Conservation (phyloP, 352 stramenopile genomes). For the Phytophthora pluvialis region DNA sequence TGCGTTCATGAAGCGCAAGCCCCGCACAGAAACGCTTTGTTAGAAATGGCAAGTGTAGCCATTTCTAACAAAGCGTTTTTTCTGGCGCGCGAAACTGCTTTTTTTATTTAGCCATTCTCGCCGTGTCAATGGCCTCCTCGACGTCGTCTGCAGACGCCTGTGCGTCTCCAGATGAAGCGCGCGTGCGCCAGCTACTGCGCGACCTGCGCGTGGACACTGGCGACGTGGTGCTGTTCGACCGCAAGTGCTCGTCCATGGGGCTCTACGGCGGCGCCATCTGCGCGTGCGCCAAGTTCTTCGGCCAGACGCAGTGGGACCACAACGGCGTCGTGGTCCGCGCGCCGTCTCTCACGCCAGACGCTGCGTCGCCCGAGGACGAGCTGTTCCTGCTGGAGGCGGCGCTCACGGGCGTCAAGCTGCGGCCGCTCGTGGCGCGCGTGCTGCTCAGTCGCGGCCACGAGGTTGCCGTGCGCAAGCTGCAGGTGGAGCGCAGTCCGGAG, state of each 20-base stretch:
- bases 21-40: too few relatives aligned
- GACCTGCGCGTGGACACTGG: conserved; percentile 73
- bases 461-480: conserved; percentile 74
- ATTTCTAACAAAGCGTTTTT: background rate
- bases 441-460: conserved; percentile 74
- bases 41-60: conserved; percentile 2
- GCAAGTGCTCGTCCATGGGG: conserved; percentile 75
- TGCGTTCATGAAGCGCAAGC: background rate
- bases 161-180: conserved; percentile 12
- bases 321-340: conserved; percentile 82
- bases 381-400: conserved; percentile 78
- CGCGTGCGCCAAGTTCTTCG: conserved; percentile 81
- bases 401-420: conserved; percentile 85
- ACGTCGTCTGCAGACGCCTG: background rate
- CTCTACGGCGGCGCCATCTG: conserved; percentile 84
- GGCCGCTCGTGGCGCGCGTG: conserved; percentile 78
- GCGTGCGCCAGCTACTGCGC: conserved; percentile 50
- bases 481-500: conserved; percentile 66
- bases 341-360: conserved; percentile 26
- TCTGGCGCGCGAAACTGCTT: background rate
- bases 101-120: background rate
- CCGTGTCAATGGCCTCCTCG: conserved; percentile 1
- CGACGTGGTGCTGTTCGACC: conserved; percentile 86
- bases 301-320: conserved; percentile 86
- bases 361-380: conserved; percentile 39